phyloP scores from a whole-genome alignment of 1,139 yeast species.

The Magnusiomyces paraingens region DNA sequence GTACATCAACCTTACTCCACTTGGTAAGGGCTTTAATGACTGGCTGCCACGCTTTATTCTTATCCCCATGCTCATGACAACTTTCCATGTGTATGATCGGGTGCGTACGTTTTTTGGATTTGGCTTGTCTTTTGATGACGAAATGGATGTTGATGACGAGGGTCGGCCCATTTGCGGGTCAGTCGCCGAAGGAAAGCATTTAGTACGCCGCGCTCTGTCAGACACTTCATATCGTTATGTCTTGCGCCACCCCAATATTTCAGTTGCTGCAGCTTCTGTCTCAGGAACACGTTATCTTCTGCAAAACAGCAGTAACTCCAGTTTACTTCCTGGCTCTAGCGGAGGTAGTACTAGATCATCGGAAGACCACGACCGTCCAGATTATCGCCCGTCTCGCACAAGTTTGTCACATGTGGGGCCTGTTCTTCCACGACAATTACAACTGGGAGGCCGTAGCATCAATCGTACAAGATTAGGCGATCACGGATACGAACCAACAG shows the following conservation, averaged over 20 bases:
- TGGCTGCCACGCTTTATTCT: conserved; percentile 68
- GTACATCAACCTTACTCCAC: conserved; percentile 66
- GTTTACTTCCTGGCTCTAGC: not conserved
- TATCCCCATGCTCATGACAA: conserved; percentile 57
- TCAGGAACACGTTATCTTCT: conserved; percentile 8
- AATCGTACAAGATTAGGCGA: not conserved
- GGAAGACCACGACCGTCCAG: not conserved
- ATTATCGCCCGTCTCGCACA: not conserved
- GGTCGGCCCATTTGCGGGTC: conserved; percentile 19
- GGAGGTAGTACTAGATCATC: too few species aligned
- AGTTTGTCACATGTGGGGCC: not conserved
- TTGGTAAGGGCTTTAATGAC: conserved; percentile 66
- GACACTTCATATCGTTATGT: conserved; percentile 28
- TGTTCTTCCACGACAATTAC: not conserved
- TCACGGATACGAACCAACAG: not conserved
- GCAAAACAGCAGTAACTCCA: conserved; percentile 1
- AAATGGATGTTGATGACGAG: conserved; percentile 31
- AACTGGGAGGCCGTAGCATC: not conserved
- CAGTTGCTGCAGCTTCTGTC: conserved; percentile 5
- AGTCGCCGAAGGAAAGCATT: conserved; percentile 34
- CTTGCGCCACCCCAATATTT: conserved; percentile 15
- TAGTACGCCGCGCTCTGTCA: conserved; percentile 31
- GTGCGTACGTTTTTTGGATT: conserved; percentile 48
- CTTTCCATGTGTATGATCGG: conserved; percentile 64
- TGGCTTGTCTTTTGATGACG: conserved; percentile 46